A percentile compares a stretch with the other conserved stretches of the same genome.
phyloP scores from a whole-genome alignment of 257 asterid genomes.

The Henckelia pumila region DNA sequence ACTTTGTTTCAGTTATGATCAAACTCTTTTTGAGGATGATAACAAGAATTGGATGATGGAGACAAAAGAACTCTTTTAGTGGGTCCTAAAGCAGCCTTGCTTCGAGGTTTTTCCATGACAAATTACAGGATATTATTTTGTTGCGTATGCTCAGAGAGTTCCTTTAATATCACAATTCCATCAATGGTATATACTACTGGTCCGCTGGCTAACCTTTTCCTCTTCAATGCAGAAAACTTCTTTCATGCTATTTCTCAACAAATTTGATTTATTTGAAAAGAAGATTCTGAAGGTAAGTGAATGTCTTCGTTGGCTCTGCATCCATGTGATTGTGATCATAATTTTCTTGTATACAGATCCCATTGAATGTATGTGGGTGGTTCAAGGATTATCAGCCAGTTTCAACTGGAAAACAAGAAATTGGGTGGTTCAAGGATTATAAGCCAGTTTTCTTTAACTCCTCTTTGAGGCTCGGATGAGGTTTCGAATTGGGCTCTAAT shows the following conservation, averaged over 20 bases:
- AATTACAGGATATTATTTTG: slow-evolving; percentile 20
- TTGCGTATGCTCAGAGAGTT: not conserved
- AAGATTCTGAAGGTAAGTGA: slow-evolving; percentile 80
- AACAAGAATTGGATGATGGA: slow-evolving; percentile 91
- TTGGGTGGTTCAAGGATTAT: slow-evolving; percentile 92
- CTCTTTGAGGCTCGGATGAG: not conserved
- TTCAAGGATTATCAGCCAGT: slow-evolving; percentile 92
- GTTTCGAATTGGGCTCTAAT: not conserved
- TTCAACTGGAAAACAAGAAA: slow-evolving; percentile 93
- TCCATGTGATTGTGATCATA: slow-evolving; percentile 29
- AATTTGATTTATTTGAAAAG: slow-evolving; percentile 95
- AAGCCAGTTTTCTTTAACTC: slow-evolving; percentile 63
- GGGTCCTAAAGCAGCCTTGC: slow-evolving; percentile 97
- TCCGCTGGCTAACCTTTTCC: not conserved
- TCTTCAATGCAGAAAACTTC: slow-evolving; percentile 84
- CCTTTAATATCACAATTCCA: not conserved
- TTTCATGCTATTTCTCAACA: slow-evolving; percentile 95
- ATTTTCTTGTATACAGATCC: slow-evolving; percentile 58
- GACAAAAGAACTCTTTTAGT: slow-evolving; percentile 93
- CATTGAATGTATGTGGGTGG: slow-evolving; percentile 84
- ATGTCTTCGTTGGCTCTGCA: slow-evolving; percentile 7
- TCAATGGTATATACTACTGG: not conserved
- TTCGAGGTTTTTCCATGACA: slow-evolving; percentile 62
- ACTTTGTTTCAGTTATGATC: slow-evolving; percentile 72
- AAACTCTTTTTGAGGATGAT: slow-evolving; percentile 92